A percentile compares a stretch with the other conserved stretches of the same genome.
phyloP scores from a whole-genome alignment of 2,329 filamentous ascomycete genomes.

The Arachnomyces sp. region DNA sequence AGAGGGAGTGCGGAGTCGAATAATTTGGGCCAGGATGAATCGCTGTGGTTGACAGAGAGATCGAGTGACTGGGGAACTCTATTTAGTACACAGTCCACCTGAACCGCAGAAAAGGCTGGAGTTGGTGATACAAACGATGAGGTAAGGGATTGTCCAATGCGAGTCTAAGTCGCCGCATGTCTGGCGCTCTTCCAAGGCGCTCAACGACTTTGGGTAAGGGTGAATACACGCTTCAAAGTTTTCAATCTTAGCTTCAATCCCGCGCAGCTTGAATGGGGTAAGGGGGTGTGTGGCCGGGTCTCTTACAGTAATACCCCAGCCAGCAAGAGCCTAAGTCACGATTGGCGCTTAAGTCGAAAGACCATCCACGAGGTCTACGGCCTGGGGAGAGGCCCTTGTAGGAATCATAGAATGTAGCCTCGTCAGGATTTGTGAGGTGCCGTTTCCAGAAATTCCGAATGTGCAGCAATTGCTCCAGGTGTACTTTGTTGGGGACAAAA shows the following conservation, averaged over 20 bases:
- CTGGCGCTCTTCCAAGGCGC: conserved; percentile 23
- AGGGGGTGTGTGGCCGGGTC: too few species aligned
- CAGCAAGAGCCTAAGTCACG: conserved; percentile 16
- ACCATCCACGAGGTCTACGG: conserved; percentile 16
- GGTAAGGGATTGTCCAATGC: conserved; percentile 16
- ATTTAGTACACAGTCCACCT: neutral
- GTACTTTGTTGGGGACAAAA: conserved; percentile 10
- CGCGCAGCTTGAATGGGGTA: neutral
- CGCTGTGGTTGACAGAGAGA: conserved; percentile 11
- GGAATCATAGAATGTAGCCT: conserved; percentile 20
- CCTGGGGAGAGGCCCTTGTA: conserved; percentile 14
- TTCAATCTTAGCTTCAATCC: neutral
- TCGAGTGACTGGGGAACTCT: conserved; percentile 16
- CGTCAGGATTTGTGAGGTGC: conserved; percentile 25
- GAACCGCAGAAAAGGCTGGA: neutral
- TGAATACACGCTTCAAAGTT: conserved; percentile 27
- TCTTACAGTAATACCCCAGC: conserved; percentile 30
- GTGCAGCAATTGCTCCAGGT: conserved; percentile 27
- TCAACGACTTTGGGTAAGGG: conserved; percentile 20
- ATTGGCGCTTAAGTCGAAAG: conserved; percentile 5
- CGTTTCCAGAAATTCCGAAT: conserved; percentile 37
- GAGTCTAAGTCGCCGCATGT: conserved; percentile 26
- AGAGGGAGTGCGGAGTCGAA: conserved; percentile 19
- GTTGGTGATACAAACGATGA: conserved; percentile 16
- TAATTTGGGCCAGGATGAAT: conserved; percentile 21